These are phyloP conservation scores for Scedosporium dehoogii DNA, from an alignment of 2,329 filamentous ascomycete genomes.

Conservation along the genomic window DNA sequence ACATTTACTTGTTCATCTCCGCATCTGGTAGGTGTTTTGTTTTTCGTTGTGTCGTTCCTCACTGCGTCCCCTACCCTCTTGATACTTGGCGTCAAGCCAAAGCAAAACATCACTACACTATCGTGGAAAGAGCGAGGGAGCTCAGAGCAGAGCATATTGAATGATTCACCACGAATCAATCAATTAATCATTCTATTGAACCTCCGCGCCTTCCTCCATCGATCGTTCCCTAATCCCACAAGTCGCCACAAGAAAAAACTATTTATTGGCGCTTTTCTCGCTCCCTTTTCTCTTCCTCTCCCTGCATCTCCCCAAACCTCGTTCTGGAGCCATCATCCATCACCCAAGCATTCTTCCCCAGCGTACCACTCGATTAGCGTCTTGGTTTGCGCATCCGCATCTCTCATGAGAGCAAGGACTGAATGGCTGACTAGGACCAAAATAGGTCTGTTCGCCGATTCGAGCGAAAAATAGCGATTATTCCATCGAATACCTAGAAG, in stretches of 20 bases:
- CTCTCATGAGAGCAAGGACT: background rate
- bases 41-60: slow-evolving; percentile 14
- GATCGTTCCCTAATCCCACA: background rate
- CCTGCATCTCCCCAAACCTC: no score
- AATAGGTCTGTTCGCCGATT: background rate
- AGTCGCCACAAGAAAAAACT: slow-evolving; percentile 10
- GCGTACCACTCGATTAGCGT: background rate
- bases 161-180: background rate
- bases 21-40: slow-evolving; percentile 46
- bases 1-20: slow-evolving; percentile 99
- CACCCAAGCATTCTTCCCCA: slow-evolving; percentile 4
- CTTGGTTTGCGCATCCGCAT: background rate
- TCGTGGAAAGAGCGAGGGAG: background rate
- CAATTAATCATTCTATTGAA: background rate
- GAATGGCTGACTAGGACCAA: background rate
- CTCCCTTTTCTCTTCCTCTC: background rate
- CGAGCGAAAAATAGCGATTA: background rate
- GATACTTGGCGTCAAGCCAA: background rate
- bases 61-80: background rate
- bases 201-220: background rate
- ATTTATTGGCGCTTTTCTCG: background rate
- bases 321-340: slow-evolving; percentile 12
- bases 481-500: no score
- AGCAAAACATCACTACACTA: background rate
- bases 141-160: no score